Evolutionary conservation across 2,329 filamentous ascomycete genomes (phyloP), one percentile per base, ranked within the genome.

Genomic region (Aureobasidium melanogenum): DNA sequence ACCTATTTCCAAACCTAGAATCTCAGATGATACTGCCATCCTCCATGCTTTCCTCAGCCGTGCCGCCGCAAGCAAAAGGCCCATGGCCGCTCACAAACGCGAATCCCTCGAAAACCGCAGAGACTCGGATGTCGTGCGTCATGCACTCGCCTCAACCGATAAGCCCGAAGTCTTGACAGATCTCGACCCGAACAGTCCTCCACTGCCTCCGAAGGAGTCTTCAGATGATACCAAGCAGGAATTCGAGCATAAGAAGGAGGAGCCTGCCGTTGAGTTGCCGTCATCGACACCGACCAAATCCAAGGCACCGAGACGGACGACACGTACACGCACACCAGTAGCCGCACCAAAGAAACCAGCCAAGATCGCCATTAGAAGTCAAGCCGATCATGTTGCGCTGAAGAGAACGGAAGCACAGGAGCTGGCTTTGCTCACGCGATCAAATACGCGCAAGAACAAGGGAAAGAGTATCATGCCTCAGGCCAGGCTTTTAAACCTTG

Each of bases 371-470:
- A 74, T 80, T 26, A 74, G 78, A 24, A 74, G 77, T 12, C 69
- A 71, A 15, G 69, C 69, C 10, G 75, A 76, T 61, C 74, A 74
- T 5, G 72, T 80, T 8, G 68, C 76, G 10, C 70, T 80, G 34
- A 79, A 78, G 68, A 76, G 75, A 64, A 75, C 75, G 6, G 78
- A 81, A 62, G 77, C 78, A 17, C 79, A 81, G 63, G 75, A 79
- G 61, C 67, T 80, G 9, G 73, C 77, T 12, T 67, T 74, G 12
- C 59, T 75, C 17, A 81, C 79, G 1, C 72, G 75, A 36, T 70
- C 69, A 54, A 82, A 82, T 65, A 82, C 79, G 9, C 72, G 75
- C 43, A 77, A 77, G 67, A 82, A 82, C 68, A 81, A 80, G 62
- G 75, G 75, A 48, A 75, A 74, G 26, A 72, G 75, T 17, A 67